Evolutionary conservation across 495 filamentous ascomycete genomes (phyloP).

Genomic region (Aspergillus ellipticus): DNA sequence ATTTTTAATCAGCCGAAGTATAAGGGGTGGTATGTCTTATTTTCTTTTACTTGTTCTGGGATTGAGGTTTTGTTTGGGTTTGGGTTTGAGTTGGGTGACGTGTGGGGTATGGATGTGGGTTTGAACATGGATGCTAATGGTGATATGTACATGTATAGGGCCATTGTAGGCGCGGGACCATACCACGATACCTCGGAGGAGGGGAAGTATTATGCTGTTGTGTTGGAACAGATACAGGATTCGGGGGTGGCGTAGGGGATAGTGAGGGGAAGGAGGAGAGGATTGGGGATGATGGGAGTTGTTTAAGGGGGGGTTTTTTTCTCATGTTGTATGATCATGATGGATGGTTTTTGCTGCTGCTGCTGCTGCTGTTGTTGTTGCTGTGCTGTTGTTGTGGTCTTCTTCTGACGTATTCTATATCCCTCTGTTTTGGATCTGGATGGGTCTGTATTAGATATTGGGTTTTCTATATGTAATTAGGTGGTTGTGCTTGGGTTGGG

Average conservation of each 20-base stretch:
- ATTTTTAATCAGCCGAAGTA: conserved; percentile 45
- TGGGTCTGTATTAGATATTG: not conserved
- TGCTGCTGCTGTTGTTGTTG: not conserved
- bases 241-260: not conserved
- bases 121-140: not conserved
- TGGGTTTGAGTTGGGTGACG: too few species aligned
- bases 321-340: conserved; percentile 22
- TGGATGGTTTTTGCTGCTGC: not conserved
- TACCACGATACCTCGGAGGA: conserved; percentile 40
- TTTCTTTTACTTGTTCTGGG: conserved; percentile 4
- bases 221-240: conserved; percentile 31
- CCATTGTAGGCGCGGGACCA: conserved; percentile 35
- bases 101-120: too few species aligned
- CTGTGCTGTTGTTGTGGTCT: not conserved
- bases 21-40: conserved; percentile 41
- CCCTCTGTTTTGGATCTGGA: not conserved
- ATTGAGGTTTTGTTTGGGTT: too few species aligned
- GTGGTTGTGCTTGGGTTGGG: not conserved
- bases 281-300: not conserved
- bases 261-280: not conserved
- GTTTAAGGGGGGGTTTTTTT: not conserved
- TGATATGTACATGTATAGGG: conserved; percentile 22
- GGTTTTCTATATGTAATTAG: not conserved
- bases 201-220: conserved; percentile 43
- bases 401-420: not conserved